Evolutionary conservation across 495 filamentous ascomycete genomes (phyloP).

Genomic region (Aspergillus olivimuriae): DNA sequence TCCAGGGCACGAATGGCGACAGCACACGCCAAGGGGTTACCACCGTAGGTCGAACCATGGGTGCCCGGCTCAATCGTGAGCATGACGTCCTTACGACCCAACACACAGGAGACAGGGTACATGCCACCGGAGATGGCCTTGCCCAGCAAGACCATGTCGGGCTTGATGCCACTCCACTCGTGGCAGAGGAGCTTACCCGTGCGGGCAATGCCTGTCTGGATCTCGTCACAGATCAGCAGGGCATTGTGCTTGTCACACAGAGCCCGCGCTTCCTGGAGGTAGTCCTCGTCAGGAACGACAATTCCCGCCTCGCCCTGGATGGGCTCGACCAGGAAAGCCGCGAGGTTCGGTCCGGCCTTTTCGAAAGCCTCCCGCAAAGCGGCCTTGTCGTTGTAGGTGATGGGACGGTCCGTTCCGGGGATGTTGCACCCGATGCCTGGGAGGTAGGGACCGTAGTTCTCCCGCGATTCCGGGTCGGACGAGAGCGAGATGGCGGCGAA

Average conservation of each 20-base stretch:
- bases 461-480: constrained; percentile 87
- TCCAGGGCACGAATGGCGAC: constrained; percentile 96
- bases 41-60: constrained; percentile 94
- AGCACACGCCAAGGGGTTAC: constrained; percentile 94
- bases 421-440: constrained; percentile 75
- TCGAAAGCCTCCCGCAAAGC: constrained; percentile 76
- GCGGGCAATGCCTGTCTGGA: constrained; percentile 94
- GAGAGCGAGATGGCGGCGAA: constrained; percentile 94
- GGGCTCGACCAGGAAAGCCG: constrained; percentile 92
- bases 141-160: constrained; percentile 88
- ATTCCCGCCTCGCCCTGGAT: constrained; percentile 99
- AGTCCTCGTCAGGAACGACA: constrained; percentile 87
- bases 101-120: constrained; percentile 94
- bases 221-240: constrained; percentile 95
- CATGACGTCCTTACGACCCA: constrained; percentile 89
- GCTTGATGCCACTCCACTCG: constrained; percentile 92
- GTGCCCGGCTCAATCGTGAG: constrained; percentile 95
- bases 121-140: constrained; percentile 98
- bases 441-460: constrained; percentile 95
- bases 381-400: constrained; percentile 78
- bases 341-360: constrained; percentile 74
- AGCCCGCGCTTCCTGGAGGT: constrained; percentile 71
- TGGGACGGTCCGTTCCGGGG: constrained; percentile 69
- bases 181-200: constrained; percentile 90
- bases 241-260: constrained; percentile 93